Evolutionary conservation across 1,139 yeast species (phyloP).

Genomic region (Saccharomycopsis crataegensis): DNA sequence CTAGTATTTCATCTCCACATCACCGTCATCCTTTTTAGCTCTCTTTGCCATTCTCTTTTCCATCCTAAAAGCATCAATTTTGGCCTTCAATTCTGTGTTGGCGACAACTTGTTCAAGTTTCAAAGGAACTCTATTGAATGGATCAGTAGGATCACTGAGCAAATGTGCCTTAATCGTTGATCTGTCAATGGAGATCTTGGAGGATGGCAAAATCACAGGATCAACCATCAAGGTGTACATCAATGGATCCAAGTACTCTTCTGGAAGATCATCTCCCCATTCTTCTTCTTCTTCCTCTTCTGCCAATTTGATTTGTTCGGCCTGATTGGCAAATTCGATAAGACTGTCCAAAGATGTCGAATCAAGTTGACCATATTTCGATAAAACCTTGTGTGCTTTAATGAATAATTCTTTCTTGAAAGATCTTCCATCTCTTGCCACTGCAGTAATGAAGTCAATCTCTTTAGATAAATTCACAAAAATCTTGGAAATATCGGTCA

Average conservation of each 20-base stretch:
- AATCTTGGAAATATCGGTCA: conserved; percentile 65
- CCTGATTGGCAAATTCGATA: conserved; percentile 49
- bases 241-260: conserved; percentile 92
- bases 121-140: conserved; percentile 89
- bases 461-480: conserved; percentile 65
- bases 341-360: conserved; percentile 48
- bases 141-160: conserved; percentile 92
- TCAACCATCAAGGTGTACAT: conserved; percentile 95
- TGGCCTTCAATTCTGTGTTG: conserved; percentile 54
- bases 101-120: conserved; percentile 83
- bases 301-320: conserved; percentile 50
- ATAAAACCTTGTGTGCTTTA: conserved; percentile 63
- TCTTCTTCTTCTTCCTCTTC: conserved; percentile 83
- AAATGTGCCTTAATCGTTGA: conserved; percentile 91
- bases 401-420: conserved; percentile 58
- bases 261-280: conserved; percentile 82
- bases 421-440: conserved; percentile 86
- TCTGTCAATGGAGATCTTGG: conserved; percentile 77
- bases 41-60: not conserved
- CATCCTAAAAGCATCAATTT: conserved; percentile 53
- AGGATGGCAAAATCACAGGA: conserved; percentile 86
- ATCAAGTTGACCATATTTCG: conserved; percentile 45
- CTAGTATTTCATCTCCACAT: conserved; percentile 12
- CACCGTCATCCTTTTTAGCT: not conserved
- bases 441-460: conserved; percentile 63